These are phyloP conservation scores for Monosporascus sp. DNA, from an alignment of 2,329 filamentous ascomycete species.

Conservation along the genomic window DNA sequence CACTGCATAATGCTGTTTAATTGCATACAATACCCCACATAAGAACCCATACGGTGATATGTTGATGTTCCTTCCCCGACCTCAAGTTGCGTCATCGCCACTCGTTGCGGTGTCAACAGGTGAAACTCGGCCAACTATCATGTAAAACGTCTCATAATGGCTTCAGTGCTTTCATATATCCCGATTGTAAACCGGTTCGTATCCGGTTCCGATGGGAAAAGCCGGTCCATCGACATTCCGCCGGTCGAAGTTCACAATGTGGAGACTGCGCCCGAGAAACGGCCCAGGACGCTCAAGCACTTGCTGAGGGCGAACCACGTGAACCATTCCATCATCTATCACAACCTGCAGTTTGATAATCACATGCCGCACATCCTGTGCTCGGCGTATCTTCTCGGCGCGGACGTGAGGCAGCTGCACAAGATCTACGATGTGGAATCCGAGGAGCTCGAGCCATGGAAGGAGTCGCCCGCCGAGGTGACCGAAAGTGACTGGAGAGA, in stretches of 20 bases:
- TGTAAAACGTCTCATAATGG: conserved; percentile 15
- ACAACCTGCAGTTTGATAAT: conserved; percentile 72
- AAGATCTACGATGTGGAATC: conserved; percentile 75
- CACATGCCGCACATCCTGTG: conserved; percentile 77
- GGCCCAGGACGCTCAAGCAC: conserved; percentile 81
- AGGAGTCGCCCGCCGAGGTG: conserved; percentile 79
- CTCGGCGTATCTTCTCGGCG: conserved; percentile 83
- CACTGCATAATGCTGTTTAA: neutral
- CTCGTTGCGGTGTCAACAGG: neutral
- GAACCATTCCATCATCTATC: conserved; percentile 79
- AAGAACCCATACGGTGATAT: neutral
- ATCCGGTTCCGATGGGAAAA: conserved; percentile 17
- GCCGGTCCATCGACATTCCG: conserved; percentile 50
- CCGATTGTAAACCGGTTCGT: conserved; percentile 36
- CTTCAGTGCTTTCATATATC: conserved; percentile 38
- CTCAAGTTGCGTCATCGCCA: neutral
- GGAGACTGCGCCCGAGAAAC: conserved; percentile 74
- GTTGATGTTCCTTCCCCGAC: no score
- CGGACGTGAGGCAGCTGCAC: conserved; percentile 66
- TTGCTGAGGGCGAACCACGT: conserved; percentile 87
- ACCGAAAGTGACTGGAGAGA: conserved; percentile 80
- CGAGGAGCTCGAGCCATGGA: conserved; percentile 72
- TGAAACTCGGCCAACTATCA: no score
- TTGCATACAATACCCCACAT: neutral
- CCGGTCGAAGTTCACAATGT: conserved; percentile 72